Evolutionary conservation across 441 rosid genomes (phyloP), one percentile per base, ranked within the genome.

Genomic region (Rhodomyrtus psidioides): DNA sequence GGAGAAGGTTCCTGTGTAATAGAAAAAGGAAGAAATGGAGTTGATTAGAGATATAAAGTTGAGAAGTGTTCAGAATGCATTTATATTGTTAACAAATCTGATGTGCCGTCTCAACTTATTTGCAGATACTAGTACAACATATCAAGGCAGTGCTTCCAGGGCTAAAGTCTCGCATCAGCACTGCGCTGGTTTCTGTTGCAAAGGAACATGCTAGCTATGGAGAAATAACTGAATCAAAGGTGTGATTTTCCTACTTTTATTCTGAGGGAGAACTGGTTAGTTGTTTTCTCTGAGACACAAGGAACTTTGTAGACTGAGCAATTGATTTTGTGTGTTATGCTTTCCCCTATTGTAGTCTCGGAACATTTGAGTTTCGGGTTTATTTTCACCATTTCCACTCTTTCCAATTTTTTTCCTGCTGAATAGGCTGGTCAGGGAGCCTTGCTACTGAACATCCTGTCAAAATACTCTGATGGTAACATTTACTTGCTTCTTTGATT

Each of bases 381-480:
- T 10, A 76, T 56, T 84, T 85, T 88, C 55, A 54, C 56, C 75
- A 70, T 44, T 59, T 62, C 84, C 49, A 51, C 65, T 83, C 16
- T 86, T 46, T 34, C 84, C 75, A 81, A 27, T 83, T 55, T 28
- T 19, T 79, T 30, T 84, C 88, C 84, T 86, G 87, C 87, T 85
- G n/a, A 53, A 46, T 85, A 98, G 99, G 98, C 98, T 90, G 99
- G 98, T 59, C 98, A 96, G 89, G 99, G 99, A 82, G 98, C 99
- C 88, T 94, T 98, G 89, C 94, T 98, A 53, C 91, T 98, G 89
- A 96, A 95, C 87, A 94, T 98, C 90, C 96, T 96, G 84, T 94
- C 99, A 16, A 96, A 95, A 91, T 98, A 95, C 88, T 93, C 93
- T 83, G 99, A 96, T 87, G 99, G 99, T 96, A 93, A 81, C 74